Percentiles rank a stretch among this genome's conserved stretches.
Conservation (phyloP, 805 yeast species). For the Naumovozyma castellii region DNA sequence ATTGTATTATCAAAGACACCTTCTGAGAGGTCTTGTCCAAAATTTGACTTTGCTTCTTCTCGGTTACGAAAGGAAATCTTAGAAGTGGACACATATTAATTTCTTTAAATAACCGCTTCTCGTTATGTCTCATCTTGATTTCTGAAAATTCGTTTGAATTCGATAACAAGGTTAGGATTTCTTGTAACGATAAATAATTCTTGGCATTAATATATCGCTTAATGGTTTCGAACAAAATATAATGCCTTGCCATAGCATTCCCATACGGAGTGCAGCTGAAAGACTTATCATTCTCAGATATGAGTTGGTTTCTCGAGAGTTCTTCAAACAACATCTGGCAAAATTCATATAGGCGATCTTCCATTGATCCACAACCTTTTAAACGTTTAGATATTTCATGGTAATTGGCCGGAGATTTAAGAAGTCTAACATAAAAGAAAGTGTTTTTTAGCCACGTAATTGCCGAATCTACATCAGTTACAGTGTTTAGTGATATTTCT, state of each 20-base stretch:
- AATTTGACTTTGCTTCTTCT: conserved; percentile 19
- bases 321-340: conserved; percentile 29
- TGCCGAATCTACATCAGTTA: conserved; percentile 32
- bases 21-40: conserved; percentile 30
- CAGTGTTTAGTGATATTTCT: conserved; percentile 36
- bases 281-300: conserved; percentile 10
- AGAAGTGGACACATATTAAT: conserved; percentile 34
- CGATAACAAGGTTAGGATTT: conserved; percentile 26
- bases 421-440: conserved; percentile 39
- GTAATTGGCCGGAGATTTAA: conserved; percentile 35
- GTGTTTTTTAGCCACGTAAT: conserved; percentile 41
- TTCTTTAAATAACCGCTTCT: conserved; percentile 37
- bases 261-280: conserved; percentile 36
- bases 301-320: conserved; percentile 28
- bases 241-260: conserved; percentile 40
- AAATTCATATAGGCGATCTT: conserved; percentile 27
- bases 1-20: conserved; percentile 36
- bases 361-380: background rate
- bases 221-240: conserved; percentile 38
- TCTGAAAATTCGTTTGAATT: conserved; percentile 34
- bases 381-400: conserved; percentile 20
- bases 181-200: conserved; percentile 9
- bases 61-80: conserved; percentile 30
- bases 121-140: conserved; percentile 35
- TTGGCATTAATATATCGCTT: conserved; percentile 25